Evolutionary conservation across 306 rosid species (phyloP), one percentile per base, ranked within the genome.

Genomic region (Fragaria iinumae): DNA sequence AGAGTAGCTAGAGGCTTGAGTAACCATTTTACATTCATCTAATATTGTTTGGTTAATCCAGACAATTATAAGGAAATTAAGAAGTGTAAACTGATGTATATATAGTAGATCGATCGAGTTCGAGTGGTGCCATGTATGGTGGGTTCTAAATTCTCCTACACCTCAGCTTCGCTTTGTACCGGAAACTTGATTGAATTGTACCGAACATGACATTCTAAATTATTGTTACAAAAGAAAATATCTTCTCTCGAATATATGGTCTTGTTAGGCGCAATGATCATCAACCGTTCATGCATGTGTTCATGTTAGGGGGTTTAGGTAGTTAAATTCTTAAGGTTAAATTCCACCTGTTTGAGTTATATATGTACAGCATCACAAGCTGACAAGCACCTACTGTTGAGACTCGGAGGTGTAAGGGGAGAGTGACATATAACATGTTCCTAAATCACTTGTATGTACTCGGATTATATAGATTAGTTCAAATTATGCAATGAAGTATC

Each of bases 101-200:
- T 8, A 11, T 18, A 8, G 38, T 41, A 8, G 10, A 7, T 41
- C 8, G 44, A 41, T 41, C 44, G 45, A 41, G 34, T 32, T 43
- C 45, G 9, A 43, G 11, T 43, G 45, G 45, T 43, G 45, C 11
- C 45, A 9, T 29, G 1, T 2, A 29, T 43, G 53, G 77, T 56
- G 77, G 77, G 77, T 39, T 72, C 69, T 8, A 65, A 65, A 12
- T 18, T 65, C 18, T 21, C 18, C 67, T 41, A 9, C 27, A 16
- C 55, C 34, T 8, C 55, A 57, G 20, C 27, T 73, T 41, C 18
- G 16, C 13, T n/a, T 12, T 38, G 75, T n/a, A 21, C 8, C 11
- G 53, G 36, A 43, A 43, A 21, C 11, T 25, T 27, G 18, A 71
- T 71, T 43, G 29, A 29, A 18, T 49, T 49, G 67, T 27, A 29